Conservation (phyloP, 495 filamentous ascomycete species). For the Hypoxylon trugodes region DNA sequence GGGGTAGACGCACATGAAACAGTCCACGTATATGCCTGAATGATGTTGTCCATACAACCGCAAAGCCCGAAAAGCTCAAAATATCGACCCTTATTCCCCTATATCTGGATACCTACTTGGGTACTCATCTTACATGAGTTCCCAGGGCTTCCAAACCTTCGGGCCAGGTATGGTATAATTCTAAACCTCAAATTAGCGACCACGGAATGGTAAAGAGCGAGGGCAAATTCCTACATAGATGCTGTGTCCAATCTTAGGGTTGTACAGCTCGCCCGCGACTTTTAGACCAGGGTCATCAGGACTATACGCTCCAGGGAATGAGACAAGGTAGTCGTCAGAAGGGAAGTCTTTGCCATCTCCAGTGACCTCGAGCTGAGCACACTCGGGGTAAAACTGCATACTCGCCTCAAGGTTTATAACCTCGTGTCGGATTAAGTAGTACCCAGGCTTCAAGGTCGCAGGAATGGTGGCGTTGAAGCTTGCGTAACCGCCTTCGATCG, state of each 20-base stretch:
- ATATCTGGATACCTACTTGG: no score
- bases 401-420: constrained; percentile 45
- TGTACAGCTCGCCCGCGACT: background rate
- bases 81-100: no score
- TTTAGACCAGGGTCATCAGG: background rate
- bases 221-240: background rate
- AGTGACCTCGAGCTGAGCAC: constrained; percentile 52
- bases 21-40: no score
- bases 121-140: no score
- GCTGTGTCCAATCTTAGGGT: background rate
- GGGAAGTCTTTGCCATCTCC: constrained; percentile 45
- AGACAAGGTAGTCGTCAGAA: constrained; percentile 44
- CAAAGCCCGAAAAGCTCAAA: no score
- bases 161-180: background rate
- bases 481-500: constrained; percentile 7
- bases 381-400: constrained; percentile 53
- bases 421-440: constrained; percentile 55
- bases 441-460: constrained; percentile 45
- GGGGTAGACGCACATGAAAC: no score
- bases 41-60: no score
- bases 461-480: constrained; percentile 34
- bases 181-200: background rate
- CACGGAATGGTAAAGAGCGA: no score
- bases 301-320: constrained; percentile 41
- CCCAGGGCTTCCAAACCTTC: background rate